Percentiles rank a stretch among this genome's conserved stretches.
phyloP scores from a whole-genome alignment of 1,139 yeast species.

The Hansenula sp. region DNA sequence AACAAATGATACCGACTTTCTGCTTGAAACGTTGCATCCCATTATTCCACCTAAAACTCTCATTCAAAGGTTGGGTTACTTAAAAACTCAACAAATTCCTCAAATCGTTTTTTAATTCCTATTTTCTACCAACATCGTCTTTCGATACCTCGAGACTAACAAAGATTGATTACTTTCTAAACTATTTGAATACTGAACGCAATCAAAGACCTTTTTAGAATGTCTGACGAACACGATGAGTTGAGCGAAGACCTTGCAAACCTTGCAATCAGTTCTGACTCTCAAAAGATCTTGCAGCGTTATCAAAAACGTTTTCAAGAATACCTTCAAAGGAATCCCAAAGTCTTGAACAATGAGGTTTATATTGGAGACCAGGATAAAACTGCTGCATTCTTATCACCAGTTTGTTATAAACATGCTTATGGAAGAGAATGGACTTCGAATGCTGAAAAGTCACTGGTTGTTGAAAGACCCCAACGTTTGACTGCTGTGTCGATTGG shows the following conservation, averaged over 20 bases:
- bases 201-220: too few species aligned
- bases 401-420: conserved; percentile 61
- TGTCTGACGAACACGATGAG: neutral
- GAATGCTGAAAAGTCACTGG: conserved; percentile 60
- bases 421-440: conserved; percentile 78
- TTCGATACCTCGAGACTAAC: too few species aligned
- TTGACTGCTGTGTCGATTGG: conserved; percentile 75
- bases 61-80: too few species aligned
- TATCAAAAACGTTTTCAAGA: neutral
- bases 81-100: too few species aligned
- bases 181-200: too few species aligned
- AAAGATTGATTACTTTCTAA: too few species aligned
- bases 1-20: conserved; percentile 34
- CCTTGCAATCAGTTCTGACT: neutral
- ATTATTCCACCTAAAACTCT: too few species aligned
- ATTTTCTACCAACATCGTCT: too few species aligned
- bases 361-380: conserved; percentile 34
- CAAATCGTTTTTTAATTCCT: too few species aligned
- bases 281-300: neutral
- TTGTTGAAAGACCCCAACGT: conserved; percentile 84
- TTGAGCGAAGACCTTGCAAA: neutral
- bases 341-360: conserved; percentile 12
- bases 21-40: too few species aligned
- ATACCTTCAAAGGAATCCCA: neutral
- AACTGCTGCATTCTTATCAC: conserved; percentile 54